Percentiles rank a stretch among this genome's conserved stretches.
Conservation (phyloP, 768 basidiomycete species). For the Baorangia bicolor region DNA sequence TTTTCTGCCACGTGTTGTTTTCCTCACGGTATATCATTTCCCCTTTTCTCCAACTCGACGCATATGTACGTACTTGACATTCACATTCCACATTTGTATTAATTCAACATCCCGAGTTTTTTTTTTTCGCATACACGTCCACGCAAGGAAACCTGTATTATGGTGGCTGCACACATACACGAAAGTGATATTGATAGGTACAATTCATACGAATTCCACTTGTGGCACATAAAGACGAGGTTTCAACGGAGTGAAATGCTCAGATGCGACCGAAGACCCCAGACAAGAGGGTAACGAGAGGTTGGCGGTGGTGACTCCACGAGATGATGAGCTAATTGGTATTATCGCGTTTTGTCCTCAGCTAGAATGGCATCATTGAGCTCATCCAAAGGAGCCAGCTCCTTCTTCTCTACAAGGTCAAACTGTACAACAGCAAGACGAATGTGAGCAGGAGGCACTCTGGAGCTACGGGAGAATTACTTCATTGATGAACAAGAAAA, state of each 20-base stretch:
- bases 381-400: slow-evolving; percentile 91
- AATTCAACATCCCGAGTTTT: not conserved
- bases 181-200: slow-evolving; percentile 11
- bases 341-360: slow-evolving; percentile 45
- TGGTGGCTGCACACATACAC: slow-evolving; percentile 5
- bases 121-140: not conserved
- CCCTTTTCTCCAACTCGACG: not conserved
- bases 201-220: slow-evolving; percentile 1
- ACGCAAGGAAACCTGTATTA: slow-evolving; percentile 13
- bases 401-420: slow-evolving; percentile 94
- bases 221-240: not conserved
- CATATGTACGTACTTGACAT: slow-evolving; percentile 2
- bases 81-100: not conserved
- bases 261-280: not conserved
- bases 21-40: slow-evolving; percentile 2
- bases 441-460: slow-evolving; percentile 9
- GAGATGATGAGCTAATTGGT: not conserved
- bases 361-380: slow-evolving; percentile 87
- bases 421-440: slow-evolving; percentile 49
- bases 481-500: slow-evolving; percentile 96
- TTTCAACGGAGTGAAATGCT: not conserved
- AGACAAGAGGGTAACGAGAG: not conserved
- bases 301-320: not conserved
- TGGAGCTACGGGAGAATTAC: slow-evolving; percentile 41
- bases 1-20: not conserved